Percentiles rank a stretch among this genome's conserved stretches.
phyloP scores from a whole-genome alignment of 2,329 filamentous ascomycete species.

The Mollisiaceae sp. region DNA sequence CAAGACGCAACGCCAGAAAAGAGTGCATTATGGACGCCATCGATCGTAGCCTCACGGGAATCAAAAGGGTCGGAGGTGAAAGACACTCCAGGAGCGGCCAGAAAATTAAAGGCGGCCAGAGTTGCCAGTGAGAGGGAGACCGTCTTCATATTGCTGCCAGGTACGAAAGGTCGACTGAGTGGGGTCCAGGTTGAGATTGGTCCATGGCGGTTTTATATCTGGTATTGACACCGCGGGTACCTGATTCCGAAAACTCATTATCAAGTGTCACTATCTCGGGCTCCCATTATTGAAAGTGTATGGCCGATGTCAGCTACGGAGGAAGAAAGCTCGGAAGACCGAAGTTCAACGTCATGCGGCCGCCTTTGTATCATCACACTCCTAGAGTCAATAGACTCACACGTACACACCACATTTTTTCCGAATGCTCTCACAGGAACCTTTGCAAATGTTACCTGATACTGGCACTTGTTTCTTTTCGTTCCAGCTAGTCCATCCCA shows the following conservation, averaged over 20 bases:
- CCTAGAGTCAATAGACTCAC: background rate
- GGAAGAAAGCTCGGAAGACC: background rate
- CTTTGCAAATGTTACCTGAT: background rate
- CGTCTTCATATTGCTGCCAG: background rate
- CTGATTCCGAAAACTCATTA: background rate
- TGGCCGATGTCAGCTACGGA: background rate
- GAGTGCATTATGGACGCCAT: conserved; percentile 59
- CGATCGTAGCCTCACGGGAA: conserved; percentile 62
- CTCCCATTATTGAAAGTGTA: no score
- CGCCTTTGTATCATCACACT: background rate
- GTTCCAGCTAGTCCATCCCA: background rate
- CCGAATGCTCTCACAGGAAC: no score
- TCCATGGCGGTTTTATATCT: background rate
- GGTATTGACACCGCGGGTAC: background rate
- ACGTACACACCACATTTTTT: no score
- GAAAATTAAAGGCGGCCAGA: background rate
- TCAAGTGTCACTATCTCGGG: background rate
- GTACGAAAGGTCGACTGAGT: background rate
- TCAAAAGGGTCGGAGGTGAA: conserved; percentile 47
- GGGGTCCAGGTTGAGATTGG: background rate
- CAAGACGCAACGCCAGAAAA: conserved; percentile 48
- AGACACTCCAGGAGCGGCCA: background rate
- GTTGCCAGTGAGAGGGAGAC: background rate
- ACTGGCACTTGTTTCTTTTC: background rate
- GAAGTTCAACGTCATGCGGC: background rate